phyloP scores from a whole-genome alignment of 495 filamentous ascomycete species.

The Tuber melanosporum region DNA sequence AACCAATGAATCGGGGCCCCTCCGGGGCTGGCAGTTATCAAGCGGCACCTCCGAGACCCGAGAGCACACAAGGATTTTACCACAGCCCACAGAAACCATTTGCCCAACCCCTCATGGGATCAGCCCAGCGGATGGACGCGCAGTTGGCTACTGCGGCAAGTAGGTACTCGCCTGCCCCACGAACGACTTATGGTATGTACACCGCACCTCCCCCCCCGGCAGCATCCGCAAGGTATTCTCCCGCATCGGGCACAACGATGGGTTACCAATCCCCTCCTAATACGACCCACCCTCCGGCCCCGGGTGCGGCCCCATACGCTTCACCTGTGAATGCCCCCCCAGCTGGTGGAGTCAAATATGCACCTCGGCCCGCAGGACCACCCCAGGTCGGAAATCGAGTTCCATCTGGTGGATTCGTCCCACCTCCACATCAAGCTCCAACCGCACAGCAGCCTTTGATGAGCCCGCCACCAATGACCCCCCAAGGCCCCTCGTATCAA shows the following conservation, averaged over 20 bases:
- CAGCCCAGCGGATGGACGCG: constrained; percentile 32
- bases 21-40: constrained; percentile 26
- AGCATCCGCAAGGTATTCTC: constrained; percentile 50
- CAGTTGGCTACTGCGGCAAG: constrained; percentile 43
- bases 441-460: constrained; percentile 46
- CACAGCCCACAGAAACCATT: constrained; percentile 28
- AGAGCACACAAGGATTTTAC: constrained; percentile 32
- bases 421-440: constrained; percentile 52
- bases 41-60: constrained; percentile 27
- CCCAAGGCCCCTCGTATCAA: neutral
- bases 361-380: constrained; percentile 46
- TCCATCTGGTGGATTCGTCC: constrained; percentile 42
- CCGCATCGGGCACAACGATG: constrained; percentile 46
- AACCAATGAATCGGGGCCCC: constrained; percentile 35
- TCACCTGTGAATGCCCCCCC: constrained; percentile 45
- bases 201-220: constrained; percentile 35
- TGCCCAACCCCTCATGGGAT: constrained; percentile 14
- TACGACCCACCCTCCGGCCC: constrained; percentile 60
- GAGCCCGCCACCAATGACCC: constrained; percentile 9
- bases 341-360: constrained; percentile 41
- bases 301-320: constrained; percentile 78
- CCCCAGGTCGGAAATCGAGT: constrained; percentile 48
- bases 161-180: constrained; percentile 59
- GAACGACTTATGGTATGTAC: constrained; percentile 45
- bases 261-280: constrained; percentile 45